Evolutionary conservation across 2,329 filamentous ascomycete species (phyloP).

Genomic region (Claviceps sp.): DNA sequence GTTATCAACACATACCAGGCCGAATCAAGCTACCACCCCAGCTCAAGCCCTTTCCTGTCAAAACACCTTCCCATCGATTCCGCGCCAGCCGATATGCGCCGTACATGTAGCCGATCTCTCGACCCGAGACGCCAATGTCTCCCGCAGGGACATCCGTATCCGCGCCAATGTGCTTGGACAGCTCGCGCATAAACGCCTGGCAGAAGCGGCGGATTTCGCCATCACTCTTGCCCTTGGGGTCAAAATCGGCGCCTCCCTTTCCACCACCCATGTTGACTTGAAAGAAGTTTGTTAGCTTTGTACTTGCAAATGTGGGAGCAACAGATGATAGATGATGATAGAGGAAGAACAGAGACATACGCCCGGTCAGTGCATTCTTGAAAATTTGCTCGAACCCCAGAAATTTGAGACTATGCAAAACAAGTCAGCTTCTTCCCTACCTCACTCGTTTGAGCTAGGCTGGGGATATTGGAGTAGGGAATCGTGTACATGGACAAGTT

Average conservation of each 20-base stretch:
- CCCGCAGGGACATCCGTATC: slow-evolving; percentile 94
- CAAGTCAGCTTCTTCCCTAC: neutral
- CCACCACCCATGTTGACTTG: slow-evolving; percentile 70
- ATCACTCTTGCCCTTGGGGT: slow-evolving; percentile 97
- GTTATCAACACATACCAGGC: slow-evolving; percentile 34
- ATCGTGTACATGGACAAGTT: slow-evolving; percentile 49
- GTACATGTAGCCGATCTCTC: slow-evolving; percentile 91
- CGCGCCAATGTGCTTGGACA: slow-evolving; percentile 89
- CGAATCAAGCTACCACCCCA: slow-evolving; percentile 94
- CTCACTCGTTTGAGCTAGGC: neutral
- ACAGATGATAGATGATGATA: neutral
- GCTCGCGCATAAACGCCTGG: slow-evolving; percentile 88
- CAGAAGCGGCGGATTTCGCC: slow-evolving; percentile 97
- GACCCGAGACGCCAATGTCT: slow-evolving; percentile 85
- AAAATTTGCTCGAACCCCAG: slow-evolving; percentile 99
- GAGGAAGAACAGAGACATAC: slow-evolving; percentile 38
- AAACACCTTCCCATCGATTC: slow-evolving; percentile 88
- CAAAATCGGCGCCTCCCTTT: slow-evolving; percentile 96
- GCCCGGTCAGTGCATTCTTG: slow-evolving; percentile 95
- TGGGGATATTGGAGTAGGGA: neutral
- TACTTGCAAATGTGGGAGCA: neutral
- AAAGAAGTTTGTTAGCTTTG: neutral
- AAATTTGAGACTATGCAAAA: slow-evolving; percentile 62
- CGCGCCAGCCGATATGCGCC: slow-evolving; percentile 80
- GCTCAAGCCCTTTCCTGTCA: slow-evolving; percentile 86